A percentile compares a stretch with the other conserved stretches of the same genome.
Conservation (phyloP, 2,329 filamentous ascomycete genomes). For the Byssothecium circinans region DNA sequence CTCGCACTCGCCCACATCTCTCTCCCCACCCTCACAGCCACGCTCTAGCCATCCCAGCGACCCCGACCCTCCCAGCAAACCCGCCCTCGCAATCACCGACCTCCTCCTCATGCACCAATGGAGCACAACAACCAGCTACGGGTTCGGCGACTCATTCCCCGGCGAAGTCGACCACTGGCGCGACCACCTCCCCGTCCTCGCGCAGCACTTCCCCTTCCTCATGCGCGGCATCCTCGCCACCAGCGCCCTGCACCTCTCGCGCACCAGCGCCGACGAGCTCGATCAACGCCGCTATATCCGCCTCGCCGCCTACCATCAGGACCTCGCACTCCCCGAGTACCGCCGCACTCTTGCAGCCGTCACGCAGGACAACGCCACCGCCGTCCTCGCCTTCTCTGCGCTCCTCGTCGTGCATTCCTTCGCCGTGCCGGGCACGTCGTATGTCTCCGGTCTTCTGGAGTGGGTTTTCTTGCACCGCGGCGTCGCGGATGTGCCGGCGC, state of each 20-base stretch:
- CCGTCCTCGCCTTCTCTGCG: constrained; percentile 18
- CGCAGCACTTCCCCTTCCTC: constrained; percentile 18
- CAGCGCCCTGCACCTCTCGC: constrained; percentile 18
- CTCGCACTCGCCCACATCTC: constrained; percentile 5
- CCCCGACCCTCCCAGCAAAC: too few species aligned
- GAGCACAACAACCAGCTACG: constrained; percentile 17
- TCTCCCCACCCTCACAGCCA: not conserved
- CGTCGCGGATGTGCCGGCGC: constrained; percentile 11
- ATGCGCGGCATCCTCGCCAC: constrained; percentile 23
- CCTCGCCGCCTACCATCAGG: constrained; percentile 18
- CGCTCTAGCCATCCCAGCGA: too few species aligned
- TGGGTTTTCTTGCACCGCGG: constrained; percentile 19
- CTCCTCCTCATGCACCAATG: constrained; percentile 22
- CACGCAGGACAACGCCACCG: constrained; percentile 13
- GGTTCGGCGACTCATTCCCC: constrained; percentile 15
- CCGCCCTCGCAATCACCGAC: constrained; percentile 10
- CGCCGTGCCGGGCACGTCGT: constrained; percentile 13
- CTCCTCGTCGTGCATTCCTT: constrained; percentile 18
- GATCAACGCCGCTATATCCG: constrained; percentile 9
- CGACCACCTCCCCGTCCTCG: constrained; percentile 2
- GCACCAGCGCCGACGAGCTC: not conserved
- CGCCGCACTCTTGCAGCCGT: constrained; percentile 13
- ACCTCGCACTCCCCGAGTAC: constrained; percentile 21
- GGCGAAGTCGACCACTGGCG: constrained; percentile 16
- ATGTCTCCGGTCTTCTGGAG: constrained; percentile 8